Base-by-base conservation (phyloP, 352 stramenopile species). In the Phytophthora pini region DNA sequence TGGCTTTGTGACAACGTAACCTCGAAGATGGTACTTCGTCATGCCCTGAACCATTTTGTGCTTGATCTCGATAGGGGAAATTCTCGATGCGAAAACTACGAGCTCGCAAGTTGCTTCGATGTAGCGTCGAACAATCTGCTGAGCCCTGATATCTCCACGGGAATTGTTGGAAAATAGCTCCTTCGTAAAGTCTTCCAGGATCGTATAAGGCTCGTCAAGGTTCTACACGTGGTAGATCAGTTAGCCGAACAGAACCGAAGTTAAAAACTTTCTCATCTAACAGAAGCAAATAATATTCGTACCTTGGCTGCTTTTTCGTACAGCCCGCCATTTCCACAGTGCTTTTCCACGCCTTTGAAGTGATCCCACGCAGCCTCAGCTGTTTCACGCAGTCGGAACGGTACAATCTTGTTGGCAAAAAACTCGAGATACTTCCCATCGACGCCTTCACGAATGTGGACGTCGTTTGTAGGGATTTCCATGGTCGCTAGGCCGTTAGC, bases 101-200 rank as follows among this genome's bases (percentile, higher is more conserved):
- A 60, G 31, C 13, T 60, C 58, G 13, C 48, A 70, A 6, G 72
- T 65, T 27, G 65, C 12, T 34, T 82, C 73, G 10, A 77, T 58
- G 55, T 82, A 76, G 5, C 74, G 65, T 7, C 68, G 68, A 12
- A 82, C 51, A 27, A 86, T 62, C 43, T 86, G 74, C 45, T 79
- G 68, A 2, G 71, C 61, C 2, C 60, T 56, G 58, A 83, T 77
- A 20, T 77, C 52, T 26, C 71, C 74, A 22, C 56, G 62, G 24
- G 61, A 77, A 31, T 71, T 56, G 46, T 81, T 82, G 15, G 49
- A 66, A 15, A 61, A n/a, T 4, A 78, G 31, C 64, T 83, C 72
- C 12, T 80, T 65, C 34, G 70, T 69, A 58, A 79, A 72, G 40
- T 68, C 76, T 50, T 83, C 75, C 31, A 83, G 39, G 36, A 80